A percentile compares a stretch with the other conserved stretches of the same genome.
Evolutionary conservation across 352 stramenopile genomes (phyloP).

Genomic region (Globisporangium paroecandrum): DNA sequence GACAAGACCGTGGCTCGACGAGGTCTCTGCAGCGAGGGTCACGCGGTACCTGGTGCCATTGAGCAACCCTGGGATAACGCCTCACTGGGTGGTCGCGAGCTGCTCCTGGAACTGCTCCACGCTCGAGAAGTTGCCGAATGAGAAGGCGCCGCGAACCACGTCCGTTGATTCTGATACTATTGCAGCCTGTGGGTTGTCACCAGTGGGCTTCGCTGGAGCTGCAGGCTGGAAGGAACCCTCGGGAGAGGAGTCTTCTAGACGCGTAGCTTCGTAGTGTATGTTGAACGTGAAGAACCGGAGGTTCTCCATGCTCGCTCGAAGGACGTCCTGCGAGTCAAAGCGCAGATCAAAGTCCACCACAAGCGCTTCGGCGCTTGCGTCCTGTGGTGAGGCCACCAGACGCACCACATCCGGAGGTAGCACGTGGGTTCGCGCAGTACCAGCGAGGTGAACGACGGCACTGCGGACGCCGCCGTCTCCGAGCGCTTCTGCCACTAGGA

Average conservation of each 20-base stretch:
- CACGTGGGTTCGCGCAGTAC: slow-evolving; percentile 49
- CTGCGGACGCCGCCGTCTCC: slow-evolving; percentile 52
- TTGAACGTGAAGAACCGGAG: slow-evolving; percentile 45
- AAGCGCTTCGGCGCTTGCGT: slow-evolving; percentile 42
- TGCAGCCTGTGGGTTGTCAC: not conserved
- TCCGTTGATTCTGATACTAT: slow-evolving; percentile 7
- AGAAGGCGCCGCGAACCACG: slow-evolving; percentile 25
- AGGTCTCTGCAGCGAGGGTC: slow-evolving; percentile 43
- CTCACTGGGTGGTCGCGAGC: slow-evolving; percentile 24
- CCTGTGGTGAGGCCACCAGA: slow-evolving; percentile 19
- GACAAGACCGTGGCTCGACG: slow-evolving; percentile 49
- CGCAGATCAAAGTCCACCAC: slow-evolving; percentile 39
- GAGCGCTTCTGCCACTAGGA: slow-evolving; percentile 51
- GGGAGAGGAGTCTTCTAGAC: not conserved
- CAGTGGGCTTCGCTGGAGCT: not conserved
- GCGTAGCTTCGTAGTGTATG: slow-evolving; percentile 48
- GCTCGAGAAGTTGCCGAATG: slow-evolving; percentile 34
- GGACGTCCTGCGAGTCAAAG: slow-evolving; percentile 39
- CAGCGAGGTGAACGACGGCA: slow-evolving; percentile 23
- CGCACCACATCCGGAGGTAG: slow-evolving; percentile 39
- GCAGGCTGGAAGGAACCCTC: not conserved
- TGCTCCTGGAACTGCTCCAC: slow-evolving; percentile 30
- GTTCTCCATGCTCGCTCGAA: slow-evolving; percentile 20
- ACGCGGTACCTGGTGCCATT: slow-evolving; percentile 50
- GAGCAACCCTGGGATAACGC: slow-evolving; percentile 35